These are phyloP conservation scores for Cinnamomum chago DNA, from an alignment of 164 flowering plant genomes.

Conservation along the genomic window DNA sequence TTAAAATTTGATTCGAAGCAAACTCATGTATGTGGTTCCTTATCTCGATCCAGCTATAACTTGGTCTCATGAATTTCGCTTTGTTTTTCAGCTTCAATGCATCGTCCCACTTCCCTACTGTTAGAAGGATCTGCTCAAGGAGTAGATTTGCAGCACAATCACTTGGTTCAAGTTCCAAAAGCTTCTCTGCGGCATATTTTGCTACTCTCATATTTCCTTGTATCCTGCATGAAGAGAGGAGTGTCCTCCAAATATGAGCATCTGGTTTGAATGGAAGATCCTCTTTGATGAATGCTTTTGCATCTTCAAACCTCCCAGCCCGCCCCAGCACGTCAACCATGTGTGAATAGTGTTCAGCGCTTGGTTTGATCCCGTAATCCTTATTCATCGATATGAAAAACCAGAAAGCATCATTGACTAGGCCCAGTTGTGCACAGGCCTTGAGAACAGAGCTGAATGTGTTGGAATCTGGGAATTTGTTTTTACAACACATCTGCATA, in stretches of 20 bases:
- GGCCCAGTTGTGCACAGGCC: conserved; percentile 26
- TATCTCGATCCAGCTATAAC: conserved; percentile 32
- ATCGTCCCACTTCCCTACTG: conserved; percentile 32
- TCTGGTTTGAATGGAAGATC: conserved; percentile 18
- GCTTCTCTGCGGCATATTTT: conserved; percentile 25
- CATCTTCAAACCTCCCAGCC: conserved; percentile 35
- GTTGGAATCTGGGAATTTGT: conserved; percentile 13
- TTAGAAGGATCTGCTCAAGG: conserved; percentile 28
- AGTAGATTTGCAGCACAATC: conserved; percentile 19
- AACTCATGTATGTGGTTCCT: conserved; percentile 23
- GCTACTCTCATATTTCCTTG: conserved; percentile 29
- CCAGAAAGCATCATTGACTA: conserved; percentile 25
- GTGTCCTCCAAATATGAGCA: conserved; percentile 28
- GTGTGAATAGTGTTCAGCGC: conserved; percentile 28
- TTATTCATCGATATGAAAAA: conserved; percentile 24
- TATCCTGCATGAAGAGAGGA: conserved; percentile 28
- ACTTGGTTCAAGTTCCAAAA: conserved; percentile 28
- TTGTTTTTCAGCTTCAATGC: conserved; percentile 23
- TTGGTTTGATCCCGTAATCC: conserved; percentile 22
- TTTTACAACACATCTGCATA: conserved; percentile 18
- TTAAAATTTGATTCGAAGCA: conserved; percentile 14
- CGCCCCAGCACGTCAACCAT: conserved; percentile 32
- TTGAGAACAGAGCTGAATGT: conserved; percentile 21
- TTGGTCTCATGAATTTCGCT: conserved; percentile 6
- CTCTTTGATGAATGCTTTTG: conserved; percentile 20